These are phyloP conservation scores for Metrosideros polymorpha DNA, from an alignment of 441 rosid species.

Conservation along the genomic window DNA sequence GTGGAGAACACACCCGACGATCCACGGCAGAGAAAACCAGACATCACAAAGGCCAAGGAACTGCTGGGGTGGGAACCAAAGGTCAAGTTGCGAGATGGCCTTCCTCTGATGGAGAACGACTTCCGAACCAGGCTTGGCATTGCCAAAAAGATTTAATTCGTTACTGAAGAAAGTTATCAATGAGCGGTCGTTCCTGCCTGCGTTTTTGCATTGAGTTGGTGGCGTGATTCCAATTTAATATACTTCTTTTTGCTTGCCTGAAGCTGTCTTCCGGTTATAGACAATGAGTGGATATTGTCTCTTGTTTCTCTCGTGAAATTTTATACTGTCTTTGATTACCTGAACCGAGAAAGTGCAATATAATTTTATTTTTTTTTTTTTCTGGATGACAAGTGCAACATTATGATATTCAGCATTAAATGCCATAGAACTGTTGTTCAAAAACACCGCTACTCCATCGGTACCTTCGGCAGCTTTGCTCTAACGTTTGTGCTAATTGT, in stretches of 20 bases:
- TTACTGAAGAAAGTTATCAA: neutral
- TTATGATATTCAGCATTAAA: neutral
- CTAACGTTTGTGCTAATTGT: neutral
- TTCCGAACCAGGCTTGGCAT: slow-evolving; percentile 75
- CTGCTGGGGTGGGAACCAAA: slow-evolving; percentile 92
- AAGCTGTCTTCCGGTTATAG: neutral
- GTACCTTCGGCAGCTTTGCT: neutral
- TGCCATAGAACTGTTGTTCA: neutral
- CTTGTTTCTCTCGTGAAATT: neutral
- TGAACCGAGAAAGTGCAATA: neutral
- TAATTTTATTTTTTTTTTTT: neutral
- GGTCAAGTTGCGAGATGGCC: slow-evolving; percentile 76
- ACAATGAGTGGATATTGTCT: neutral
- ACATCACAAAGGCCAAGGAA: slow-evolving; percentile 76
- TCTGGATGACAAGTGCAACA: neutral
- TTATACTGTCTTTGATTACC: neutral
- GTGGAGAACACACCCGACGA: slow-evolving; percentile 97
- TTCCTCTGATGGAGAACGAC: slow-evolving; percentile 93
- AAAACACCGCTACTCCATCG: neutral
- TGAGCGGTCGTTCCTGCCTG: neutral
- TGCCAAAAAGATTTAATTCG: slow-evolving; percentile 18
- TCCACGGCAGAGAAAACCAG: slow-evolving; percentile 91
- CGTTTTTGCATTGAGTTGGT: neutral
- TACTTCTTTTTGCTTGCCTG: neutral
- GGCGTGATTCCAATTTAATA: neutral